Percentiles rank a stretch among this genome's conserved stretches.
Evolutionary conservation across 202 grass and related monocot species (phyloP).

Genomic region (Bolboschoenoplectus hybrid): DNA sequence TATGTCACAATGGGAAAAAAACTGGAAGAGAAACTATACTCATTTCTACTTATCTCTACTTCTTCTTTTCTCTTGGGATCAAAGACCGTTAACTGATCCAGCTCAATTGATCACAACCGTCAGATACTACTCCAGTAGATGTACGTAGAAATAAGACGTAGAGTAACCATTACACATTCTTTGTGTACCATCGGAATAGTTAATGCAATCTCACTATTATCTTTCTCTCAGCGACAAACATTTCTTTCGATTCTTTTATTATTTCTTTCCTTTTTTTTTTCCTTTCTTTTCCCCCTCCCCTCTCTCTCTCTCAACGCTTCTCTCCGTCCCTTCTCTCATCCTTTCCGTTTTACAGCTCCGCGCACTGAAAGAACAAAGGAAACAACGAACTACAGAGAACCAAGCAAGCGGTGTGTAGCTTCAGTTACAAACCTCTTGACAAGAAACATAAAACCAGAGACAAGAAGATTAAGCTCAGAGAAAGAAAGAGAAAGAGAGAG

Average conservation of each 20-base stretch:
- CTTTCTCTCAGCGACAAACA: slow-evolving; percentile 12
- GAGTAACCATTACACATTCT: background rate
- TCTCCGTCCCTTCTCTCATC: background rate
- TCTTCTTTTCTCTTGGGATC: no score
- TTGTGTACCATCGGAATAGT: background rate
- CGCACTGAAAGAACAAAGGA: background rate
- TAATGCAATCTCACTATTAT: background rate
- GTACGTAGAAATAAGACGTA: background rate
- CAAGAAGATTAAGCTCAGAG: background rate
- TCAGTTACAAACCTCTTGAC: slow-evolving; percentile 20
- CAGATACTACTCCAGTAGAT: background rate
- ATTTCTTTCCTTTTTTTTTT: background rate
- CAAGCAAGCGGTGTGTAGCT: background rate
- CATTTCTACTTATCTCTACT: no score
- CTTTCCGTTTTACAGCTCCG: slow-evolving; percentile 18
- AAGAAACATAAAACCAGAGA: background rate
- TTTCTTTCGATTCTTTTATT: background rate
- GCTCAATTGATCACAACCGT: background rate
- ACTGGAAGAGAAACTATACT: no score
- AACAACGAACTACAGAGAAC: background rate
- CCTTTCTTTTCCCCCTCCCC: background rate
- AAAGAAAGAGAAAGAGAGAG: background rate
- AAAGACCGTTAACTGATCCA: background rate
- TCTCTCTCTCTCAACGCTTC: background rate
- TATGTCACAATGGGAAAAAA: no score